phyloP scores from a whole-genome alignment of 331 rosid species.

The Prunus yedoensis region DNA sequence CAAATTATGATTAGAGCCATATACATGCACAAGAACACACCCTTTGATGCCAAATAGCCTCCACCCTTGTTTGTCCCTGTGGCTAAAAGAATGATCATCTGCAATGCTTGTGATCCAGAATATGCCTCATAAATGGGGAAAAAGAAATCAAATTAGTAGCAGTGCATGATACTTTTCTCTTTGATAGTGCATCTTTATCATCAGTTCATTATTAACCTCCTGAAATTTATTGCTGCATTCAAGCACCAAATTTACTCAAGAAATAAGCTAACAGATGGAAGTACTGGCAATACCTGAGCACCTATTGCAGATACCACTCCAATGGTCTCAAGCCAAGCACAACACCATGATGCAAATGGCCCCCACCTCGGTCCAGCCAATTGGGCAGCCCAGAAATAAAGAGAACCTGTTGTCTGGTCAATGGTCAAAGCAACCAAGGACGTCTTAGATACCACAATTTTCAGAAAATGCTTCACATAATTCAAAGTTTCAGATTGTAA shows the following conservation, averaged over 20 bases:
- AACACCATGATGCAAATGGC: no score
- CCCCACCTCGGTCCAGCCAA: no score
- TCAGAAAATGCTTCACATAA: no score
- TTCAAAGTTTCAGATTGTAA: no score
- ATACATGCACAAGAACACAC: slow-evolving; percentile 9
- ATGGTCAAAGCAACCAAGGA: no score
- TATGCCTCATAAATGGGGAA: background rate
- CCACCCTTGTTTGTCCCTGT: slow-evolving; percentile 23
- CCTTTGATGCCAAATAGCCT: slow-evolving; percentile 17
- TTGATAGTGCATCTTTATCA: no score
- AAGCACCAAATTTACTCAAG: background rate
- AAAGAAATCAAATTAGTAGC: background rate
- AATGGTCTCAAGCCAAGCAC: no score
- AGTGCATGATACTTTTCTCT: background rate
- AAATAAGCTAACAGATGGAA: background rate
- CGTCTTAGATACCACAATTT: background rate
- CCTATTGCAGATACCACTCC: slow-evolving; percentile 10
- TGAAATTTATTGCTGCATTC: no score
- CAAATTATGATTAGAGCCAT: slow-evolving; percentile 5
- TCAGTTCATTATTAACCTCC: background rate
- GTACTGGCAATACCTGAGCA: slow-evolving; percentile 12
- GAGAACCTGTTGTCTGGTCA: no score
- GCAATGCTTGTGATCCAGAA: slow-evolving; percentile 21
- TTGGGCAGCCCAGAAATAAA: no score
- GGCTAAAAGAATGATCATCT: slow-evolving; percentile 22